A percentile compares a stretch with the other conserved stretches of the same genome.
Conservation (phyloP, 2,329 filamentous ascomycete genomes). For the Drechslera avenae region DNA sequence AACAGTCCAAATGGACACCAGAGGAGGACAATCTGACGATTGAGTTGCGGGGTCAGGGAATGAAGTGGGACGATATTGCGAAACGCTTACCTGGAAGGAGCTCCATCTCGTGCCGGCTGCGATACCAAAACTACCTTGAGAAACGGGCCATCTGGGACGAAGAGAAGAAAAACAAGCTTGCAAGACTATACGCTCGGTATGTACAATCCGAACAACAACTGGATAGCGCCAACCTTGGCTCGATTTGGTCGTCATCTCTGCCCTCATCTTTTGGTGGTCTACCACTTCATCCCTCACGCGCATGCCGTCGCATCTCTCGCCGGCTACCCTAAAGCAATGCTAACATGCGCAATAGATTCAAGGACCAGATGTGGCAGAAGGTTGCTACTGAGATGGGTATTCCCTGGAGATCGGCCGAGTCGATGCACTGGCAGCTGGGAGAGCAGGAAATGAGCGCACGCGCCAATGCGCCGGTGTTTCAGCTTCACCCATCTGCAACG, state of each 20-base stretch:
- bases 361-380: constrained; percentile 96
- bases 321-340: constrained; percentile 17
- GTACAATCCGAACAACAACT: constrained; percentile 25
- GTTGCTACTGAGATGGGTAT: constrained; percentile 94
- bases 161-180: constrained; percentile 95
- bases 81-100: constrained; percentile 88
- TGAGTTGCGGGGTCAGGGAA: constrained; percentile 83
- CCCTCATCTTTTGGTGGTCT: constrained; percentile 9
- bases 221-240: constrained; percentile 12
- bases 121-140: constrained; percentile 98
- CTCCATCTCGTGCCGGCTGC: constrained; percentile 89
- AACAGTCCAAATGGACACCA: constrained; percentile 91
- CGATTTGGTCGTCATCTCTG: constrained; percentile 1
- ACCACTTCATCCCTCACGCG: not conserved
- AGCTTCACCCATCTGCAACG: constrained; percentile 52
- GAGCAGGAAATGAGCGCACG: constrained; percentile 92
- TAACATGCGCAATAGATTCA: constrained; percentile 69
- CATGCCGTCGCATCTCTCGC: constrained; percentile 14
- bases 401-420: constrained; percentile 93
- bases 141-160: constrained; percentile 94
- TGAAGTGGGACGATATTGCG: constrained; percentile 99
- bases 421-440: constrained; percentile 97
- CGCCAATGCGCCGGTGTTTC: constrained; percentile 86
- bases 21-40: constrained; percentile 95
- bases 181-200: constrained; percentile 91